A percentile compares a stretch with the other conserved stretches of the same genome.
Evolutionary conservation across 129 eudicot species (phyloP).

Genomic region (Artemisia argyi): DNA sequence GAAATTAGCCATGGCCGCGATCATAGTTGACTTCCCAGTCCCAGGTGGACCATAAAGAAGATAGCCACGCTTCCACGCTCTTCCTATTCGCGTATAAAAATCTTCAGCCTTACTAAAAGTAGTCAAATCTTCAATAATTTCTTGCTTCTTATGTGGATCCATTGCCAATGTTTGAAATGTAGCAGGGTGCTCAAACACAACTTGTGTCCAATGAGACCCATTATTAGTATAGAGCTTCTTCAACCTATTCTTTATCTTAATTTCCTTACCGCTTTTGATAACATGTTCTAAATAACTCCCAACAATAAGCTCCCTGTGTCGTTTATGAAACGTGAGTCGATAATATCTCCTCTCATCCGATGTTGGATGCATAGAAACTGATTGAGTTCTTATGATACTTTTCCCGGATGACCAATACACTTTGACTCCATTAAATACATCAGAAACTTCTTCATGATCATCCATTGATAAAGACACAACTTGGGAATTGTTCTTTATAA

Average conservation of each 20-base stretch:
- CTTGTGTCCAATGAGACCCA: conserved; percentile 30
- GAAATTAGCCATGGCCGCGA: conserved; percentile 46
- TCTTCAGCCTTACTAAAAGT: conserved; percentile 39
- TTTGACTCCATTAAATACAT: conserved; percentile 48
- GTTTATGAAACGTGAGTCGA: conserved; percentile 43
- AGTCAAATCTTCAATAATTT: conserved; percentile 36
- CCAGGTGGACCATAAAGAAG: conserved; percentile 44
- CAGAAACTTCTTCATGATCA: conserved; percentile 47
- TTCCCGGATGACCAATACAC: conserved; percentile 44
- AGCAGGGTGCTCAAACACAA: conserved; percentile 45
- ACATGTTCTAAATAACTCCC: conserved; percentile 40
- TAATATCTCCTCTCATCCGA: conserved; percentile 43
- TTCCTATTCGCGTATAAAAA: conserved; percentile 32
- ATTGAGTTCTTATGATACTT: not conserved
- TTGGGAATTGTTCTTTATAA: conserved; percentile 11
- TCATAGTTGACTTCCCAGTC: conserved; percentile 47
- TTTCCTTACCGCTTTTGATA: conserved; percentile 41
- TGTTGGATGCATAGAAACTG: conserved; percentile 18
- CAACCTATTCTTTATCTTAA: conserved; percentile 29
- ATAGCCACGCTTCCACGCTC: conserved; percentile 51
- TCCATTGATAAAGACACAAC: conserved; percentile 39
- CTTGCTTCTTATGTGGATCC: conserved; percentile 31
- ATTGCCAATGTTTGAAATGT: conserved; percentile 36
- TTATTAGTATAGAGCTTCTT: conserved; percentile 41
- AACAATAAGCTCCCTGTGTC: conserved; percentile 31